Conservation (phyloP, 441 rosid species). For the Viola pubescens region DNA sequence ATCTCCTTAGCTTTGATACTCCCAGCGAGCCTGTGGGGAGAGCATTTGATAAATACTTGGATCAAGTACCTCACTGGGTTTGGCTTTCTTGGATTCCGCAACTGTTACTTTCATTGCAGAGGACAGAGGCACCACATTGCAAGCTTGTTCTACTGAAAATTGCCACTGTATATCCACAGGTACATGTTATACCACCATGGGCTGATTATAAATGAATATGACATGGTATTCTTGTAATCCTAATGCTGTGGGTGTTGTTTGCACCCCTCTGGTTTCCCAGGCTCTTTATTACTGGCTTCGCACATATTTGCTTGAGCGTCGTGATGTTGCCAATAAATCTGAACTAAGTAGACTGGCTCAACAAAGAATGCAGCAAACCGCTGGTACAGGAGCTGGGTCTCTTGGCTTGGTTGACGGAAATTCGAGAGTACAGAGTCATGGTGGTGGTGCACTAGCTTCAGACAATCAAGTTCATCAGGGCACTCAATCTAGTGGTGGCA, state of each 20-base stretch:
- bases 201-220: neutral
- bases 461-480: constrained; percentile 69
- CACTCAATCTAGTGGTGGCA: constrained; percentile 43
- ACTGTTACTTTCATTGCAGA: constrained; percentile 90
- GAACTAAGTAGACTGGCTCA: constrained; percentile 71
- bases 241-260: constrained; percentile 11
- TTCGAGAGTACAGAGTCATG: constrained; percentile 41
- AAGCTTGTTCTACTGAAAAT: constrained; percentile 87
- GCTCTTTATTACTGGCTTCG: constrained; percentile 98
- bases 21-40: constrained; percentile 89
- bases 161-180: constrained; percentile 94
- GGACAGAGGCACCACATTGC: constrained; percentile 96
- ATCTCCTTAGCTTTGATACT: constrained; percentile 96
- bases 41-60: constrained; percentile 88
- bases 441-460: constrained; percentile 37
- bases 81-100: constrained; percentile 99
- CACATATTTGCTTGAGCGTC: constrained; percentile 95
- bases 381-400: constrained; percentile 46
- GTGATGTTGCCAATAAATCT: constrained; percentile 89
- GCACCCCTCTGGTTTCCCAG: constrained; percentile 31
- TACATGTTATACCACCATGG: constrained; percentile 14
- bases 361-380: constrained; percentile 81
- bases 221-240: neutral
- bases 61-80: constrained; percentile 97
- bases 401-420: constrained; percentile 48